phyloP scores from a whole-genome alignment of 2,329 filamentous ascomycete genomes.

The Chrysoporthe cubensis region DNA sequence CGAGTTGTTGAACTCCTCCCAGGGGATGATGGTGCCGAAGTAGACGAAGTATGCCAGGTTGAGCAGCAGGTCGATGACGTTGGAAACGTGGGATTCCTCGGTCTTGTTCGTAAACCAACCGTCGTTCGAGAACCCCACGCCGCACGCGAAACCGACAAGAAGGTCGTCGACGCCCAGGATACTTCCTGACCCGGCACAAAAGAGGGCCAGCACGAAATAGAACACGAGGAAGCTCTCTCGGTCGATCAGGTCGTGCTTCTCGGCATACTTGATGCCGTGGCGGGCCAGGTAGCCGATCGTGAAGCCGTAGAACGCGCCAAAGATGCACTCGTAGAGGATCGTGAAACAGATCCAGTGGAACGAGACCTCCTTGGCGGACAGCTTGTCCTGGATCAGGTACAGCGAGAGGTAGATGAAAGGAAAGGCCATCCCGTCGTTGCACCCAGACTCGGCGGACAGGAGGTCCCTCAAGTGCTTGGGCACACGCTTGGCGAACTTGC shows the following conservation, averaged over 20 bases:
- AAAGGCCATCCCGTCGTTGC: slow-evolving; percentile 99
- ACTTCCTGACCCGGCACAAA: slow-evolving; percentile 92
- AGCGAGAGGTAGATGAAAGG: slow-evolving; percentile 93
- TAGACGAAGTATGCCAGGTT: slow-evolving; percentile 99
- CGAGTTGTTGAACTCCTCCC: slow-evolving; percentile 83
- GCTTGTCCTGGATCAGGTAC: slow-evolving; percentile 84
- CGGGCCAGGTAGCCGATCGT: slow-evolving; percentile 85
- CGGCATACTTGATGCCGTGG: slow-evolving; percentile 86
- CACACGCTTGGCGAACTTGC: slow-evolving; percentile 96
- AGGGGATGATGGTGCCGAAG: slow-evolving; percentile 95
- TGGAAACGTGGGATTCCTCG: slow-evolving; percentile 97
- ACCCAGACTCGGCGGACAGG: slow-evolving; percentile 94
- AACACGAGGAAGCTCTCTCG: slow-evolving; percentile 97
- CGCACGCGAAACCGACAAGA: slow-evolving; percentile 90
- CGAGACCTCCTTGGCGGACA: slow-evolving; percentile 68
- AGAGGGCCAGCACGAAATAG: slow-evolving; percentile 95
- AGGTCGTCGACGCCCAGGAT: slow-evolving; percentile 91
- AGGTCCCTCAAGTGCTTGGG: slow-evolving; percentile 97
- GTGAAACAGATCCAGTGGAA: slow-evolving; percentile 89
- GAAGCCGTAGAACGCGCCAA: slow-evolving; percentile 89
- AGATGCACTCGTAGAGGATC: slow-evolving; percentile 93
- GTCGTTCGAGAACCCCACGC: slow-evolving; percentile 99
- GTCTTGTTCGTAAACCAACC: slow-evolving; percentile 99
- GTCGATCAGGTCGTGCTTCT: slow-evolving; percentile 85
- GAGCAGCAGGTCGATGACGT: slow-evolving; percentile 96